Evolutionary conservation across 1,139 yeast genomes (phyloP).

Genomic region (Spencermartinsiella ligniputridi): DNA sequence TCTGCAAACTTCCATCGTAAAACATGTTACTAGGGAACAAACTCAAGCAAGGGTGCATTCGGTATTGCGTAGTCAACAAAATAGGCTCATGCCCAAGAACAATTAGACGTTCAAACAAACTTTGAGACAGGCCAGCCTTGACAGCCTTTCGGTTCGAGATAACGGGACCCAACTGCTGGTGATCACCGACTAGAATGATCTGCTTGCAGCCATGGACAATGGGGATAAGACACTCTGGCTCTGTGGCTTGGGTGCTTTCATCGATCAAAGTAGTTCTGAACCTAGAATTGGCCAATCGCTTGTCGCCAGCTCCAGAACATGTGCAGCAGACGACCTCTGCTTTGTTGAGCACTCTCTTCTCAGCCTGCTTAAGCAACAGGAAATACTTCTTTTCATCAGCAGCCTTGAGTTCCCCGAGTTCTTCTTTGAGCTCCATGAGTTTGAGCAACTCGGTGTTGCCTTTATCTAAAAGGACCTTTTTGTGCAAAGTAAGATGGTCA

Average conservation of each 20-base stretch:
- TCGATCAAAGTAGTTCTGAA: constrained; percentile 82
- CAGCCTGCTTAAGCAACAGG: constrained; percentile 44
- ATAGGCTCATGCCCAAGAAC: constrained; percentile 83
- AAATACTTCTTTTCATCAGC: constrained; percentile 48
- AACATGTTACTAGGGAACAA: constrained; percentile 91
- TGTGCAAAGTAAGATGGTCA: constrained; percentile 26
- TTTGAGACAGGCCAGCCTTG: constrained; percentile 80
- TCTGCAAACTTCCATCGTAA: constrained; percentile 87
- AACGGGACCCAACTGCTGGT: constrained; percentile 92
- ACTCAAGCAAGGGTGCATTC: constrained; percentile 88
- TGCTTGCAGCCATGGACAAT: constrained; percentile 86
- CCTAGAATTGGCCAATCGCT: constrained; percentile 47
- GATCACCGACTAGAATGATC: constrained; percentile 89
- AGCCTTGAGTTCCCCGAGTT: constrained; percentile 65
- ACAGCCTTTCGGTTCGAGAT: constrained; percentile 75
- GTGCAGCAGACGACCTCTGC: constrained; percentile 87
- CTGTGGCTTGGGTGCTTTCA: constrained; percentile 92
- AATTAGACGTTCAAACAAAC: constrained; percentile 80
- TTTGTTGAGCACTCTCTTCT: constrained; percentile 45
- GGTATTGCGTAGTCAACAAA: constrained; percentile 84
- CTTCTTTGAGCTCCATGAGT: constrained; percentile 53
- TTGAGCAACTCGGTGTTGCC: constrained; percentile 52
- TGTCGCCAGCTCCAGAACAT: constrained; percentile 89
- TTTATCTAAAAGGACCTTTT: constrained; percentile 43
- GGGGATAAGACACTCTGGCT: constrained; percentile 87